Conservation (phyloP, 805 yeast species). For the Tanozyma kutaoensis region DNA sequence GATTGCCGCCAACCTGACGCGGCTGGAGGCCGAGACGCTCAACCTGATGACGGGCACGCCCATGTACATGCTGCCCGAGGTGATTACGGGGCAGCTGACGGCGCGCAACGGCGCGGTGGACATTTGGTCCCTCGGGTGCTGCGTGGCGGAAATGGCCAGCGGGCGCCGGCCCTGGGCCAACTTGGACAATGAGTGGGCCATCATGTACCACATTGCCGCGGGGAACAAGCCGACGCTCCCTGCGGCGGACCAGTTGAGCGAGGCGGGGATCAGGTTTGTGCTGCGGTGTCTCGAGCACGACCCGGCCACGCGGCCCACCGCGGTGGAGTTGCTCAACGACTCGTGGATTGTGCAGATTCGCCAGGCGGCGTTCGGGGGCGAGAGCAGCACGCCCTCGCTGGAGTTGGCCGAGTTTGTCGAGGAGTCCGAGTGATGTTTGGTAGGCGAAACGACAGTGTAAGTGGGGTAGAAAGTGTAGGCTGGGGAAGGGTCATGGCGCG, state of each 20-base stretch:
- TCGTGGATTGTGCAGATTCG: conserved; percentile 80
- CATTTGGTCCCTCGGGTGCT: conserved; percentile 96
- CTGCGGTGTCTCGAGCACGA: conserved; percentile 69
- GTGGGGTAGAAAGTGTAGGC: too few species aligned
- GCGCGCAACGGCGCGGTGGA: conserved; percentile 61
- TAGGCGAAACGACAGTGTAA: too few species aligned
- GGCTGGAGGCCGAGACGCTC: conserved; percentile 14
- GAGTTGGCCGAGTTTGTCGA: conserved; percentile 6
- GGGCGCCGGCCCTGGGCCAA: conserved; percentile 96
- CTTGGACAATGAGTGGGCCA: conserved; percentile 94
- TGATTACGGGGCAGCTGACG: conserved; percentile 61
- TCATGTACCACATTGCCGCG: conserved; percentile 96
- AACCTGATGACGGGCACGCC: conserved; percentile 82
- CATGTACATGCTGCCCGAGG: conserved; percentile 98
- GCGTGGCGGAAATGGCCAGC: conserved; percentile 91
- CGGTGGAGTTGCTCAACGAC: conserved; percentile 72
- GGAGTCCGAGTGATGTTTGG: too few species aligned
- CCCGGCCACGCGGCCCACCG: conserved; percentile 68
- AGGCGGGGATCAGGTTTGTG: conserved; percentile 59
- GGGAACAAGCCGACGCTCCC: conserved; percentile 88
- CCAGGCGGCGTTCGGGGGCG: conserved; percentile 48
- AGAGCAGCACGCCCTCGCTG: conserved; percentile 21
- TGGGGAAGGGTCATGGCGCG: too few species aligned
- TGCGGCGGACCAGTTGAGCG: conserved; percentile 59
- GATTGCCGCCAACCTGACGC: conserved; percentile 43